phyloP scores from a whole-genome alignment of 768 basidiomycete genomes.

The Vararia minispora region DNA sequence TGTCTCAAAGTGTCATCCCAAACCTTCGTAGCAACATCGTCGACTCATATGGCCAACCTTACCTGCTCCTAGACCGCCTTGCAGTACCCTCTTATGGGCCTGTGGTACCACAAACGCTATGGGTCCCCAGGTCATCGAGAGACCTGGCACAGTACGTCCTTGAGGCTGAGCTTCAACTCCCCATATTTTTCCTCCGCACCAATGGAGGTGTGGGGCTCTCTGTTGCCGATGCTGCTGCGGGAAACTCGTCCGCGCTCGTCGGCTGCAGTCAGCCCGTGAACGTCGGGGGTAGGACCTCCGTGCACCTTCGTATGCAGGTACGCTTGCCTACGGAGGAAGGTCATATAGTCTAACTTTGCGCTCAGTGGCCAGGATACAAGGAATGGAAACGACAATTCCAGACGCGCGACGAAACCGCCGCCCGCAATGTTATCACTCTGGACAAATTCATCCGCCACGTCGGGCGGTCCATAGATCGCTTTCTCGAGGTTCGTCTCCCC shows the following conservation, averaged over 20 bases:
- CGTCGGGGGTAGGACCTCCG: constrained; percentile 11
- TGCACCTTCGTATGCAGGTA: constrained; percentile 12
- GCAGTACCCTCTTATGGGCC: constrained; percentile 5
- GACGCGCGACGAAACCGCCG: constrained; percentile 11
- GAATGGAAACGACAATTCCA: constrained; percentile 15
- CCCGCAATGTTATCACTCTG: constrained; percentile 11
- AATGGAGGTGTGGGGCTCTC: constrained; percentile 12
- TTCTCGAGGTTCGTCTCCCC: constrained; percentile 6
- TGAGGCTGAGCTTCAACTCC: constrained; percentile 9
- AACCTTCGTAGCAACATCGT: constrained; percentile 12
- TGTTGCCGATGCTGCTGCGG: constrained; percentile 8
- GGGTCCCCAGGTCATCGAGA: constrained; percentile 10
- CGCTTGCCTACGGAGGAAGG: background rate
- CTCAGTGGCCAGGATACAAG: constrained; percentile 12
- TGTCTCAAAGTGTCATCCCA: too few relatives aligned
- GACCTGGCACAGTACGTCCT: constrained; percentile 12
- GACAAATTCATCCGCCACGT: constrained; percentile 12
- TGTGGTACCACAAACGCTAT: constrained; percentile 9
- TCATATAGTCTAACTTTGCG: background rate
- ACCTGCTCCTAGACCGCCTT: constrained; percentile 11
- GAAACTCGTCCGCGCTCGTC: constrained; percentile 9
- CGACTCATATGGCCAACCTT: constrained; percentile 7
- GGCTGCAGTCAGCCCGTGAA: constrained; percentile 7
- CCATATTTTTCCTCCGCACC: constrained; percentile 12
- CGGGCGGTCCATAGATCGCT: constrained; percentile 12